Base-by-base conservation (phyloP, 164 flowering plant genomes). In the Magnolia officinalis region DNA sequence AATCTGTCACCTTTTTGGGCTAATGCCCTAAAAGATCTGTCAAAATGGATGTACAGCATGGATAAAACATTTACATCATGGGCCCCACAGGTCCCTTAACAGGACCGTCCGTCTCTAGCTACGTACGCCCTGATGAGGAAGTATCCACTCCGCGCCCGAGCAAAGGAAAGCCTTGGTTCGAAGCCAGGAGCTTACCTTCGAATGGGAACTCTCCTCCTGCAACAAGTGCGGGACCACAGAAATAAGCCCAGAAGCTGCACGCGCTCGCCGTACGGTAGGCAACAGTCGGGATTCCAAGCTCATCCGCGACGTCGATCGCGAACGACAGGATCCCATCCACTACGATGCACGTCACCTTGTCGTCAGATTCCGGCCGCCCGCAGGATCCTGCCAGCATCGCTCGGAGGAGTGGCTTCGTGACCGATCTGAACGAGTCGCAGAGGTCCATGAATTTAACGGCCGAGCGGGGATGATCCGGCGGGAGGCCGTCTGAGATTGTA, bases 191-290 rank as follows among this genome's bases (percentile, higher is more conserved):
- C 45, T 37, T 37, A 37, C 45, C 61, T 55, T 45, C 67, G 59
- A 86, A 76, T 5, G 89, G 89, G 16, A 86, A 49, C 66, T 84
- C 87, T 9, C 85, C 85, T 2, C 78, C 77, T 45, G 78, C 74
- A 64, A 84, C 68, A 58, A 86, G 79, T 13, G 75, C 21, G 0
- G 86, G 86, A 4, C 81, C 21, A 67, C 78, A 81, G 51, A 80
- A 80, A 24, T 76, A 82, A 31, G 79, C 67, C 87, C 84, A 86
- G 66, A 82, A 78, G 20, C 73, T 13, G 52, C 83, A 82, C 24
- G 83, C 80, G 55, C 84, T 81, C 11, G 73, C 55, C 1, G 87
- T 84, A 8, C 84, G 77, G 29, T 80, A 82, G 61, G 73, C 69
- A 1, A 86, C 24, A 13, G 74, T 55, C 8, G 87, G 83, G 4